Evolutionary conservation across 495 filamentous ascomycete genomes (phyloP).

Genomic region (Aspergillus affinis): DNA sequence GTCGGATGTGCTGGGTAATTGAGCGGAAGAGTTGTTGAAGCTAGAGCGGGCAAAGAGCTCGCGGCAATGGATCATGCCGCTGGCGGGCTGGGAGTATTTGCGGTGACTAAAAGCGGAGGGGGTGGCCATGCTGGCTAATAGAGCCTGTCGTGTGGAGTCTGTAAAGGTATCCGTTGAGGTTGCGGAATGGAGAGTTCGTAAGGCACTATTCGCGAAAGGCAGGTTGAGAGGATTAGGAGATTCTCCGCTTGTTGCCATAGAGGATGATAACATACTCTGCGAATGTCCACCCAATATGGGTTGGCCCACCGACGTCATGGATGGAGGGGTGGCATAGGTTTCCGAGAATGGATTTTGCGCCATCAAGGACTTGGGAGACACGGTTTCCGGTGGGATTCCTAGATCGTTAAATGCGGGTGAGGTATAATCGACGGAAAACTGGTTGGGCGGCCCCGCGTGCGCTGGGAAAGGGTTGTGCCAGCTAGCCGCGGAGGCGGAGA

Average conservation of each 20-base stretch:
- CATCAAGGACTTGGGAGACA: slow-evolving; percentile 51
- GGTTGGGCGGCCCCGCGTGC: slow-evolving; percentile 53
- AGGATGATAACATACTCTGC: slow-evolving; percentile 58
- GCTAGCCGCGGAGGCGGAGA: slow-evolving; percentile 54
- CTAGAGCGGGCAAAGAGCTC: slow-evolving; percentile 44
- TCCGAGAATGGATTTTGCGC: slow-evolving; percentile 46
- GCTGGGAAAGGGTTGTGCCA: slow-evolving; percentile 68
- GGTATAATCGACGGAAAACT: slow-evolving; percentile 61
- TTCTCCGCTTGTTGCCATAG: slow-evolving; percentile 55
- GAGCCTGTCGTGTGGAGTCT: slow-evolving; percentile 86
- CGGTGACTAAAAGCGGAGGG: slow-evolving; percentile 69
- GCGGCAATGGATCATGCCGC: slow-evolving; percentile 44
- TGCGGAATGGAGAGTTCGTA: slow-evolving; percentile 62
- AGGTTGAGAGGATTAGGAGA: slow-evolving; percentile 55
- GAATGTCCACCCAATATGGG: slow-evolving; percentile 50
- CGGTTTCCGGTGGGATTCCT: slow-evolving; percentile 43
- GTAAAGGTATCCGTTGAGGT: slow-evolving; percentile 80
- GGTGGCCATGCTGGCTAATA: slow-evolving; percentile 79
- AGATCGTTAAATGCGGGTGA: slow-evolving; percentile 43
- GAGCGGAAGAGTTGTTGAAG: slow-evolving; percentile 51
- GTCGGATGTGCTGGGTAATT: slow-evolving; percentile 83
- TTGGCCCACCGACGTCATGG: slow-evolving; percentile 60
- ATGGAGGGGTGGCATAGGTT: slow-evolving; percentile 57
- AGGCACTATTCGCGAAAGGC: slow-evolving; percentile 52
- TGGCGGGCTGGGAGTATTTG: slow-evolving; percentile 75